Percentiles rank a stretch among this genome's conserved stretches.
Evolutionary conservation across 805 yeast species (phyloP).

Genomic region (Candida gorgasii): DNA sequence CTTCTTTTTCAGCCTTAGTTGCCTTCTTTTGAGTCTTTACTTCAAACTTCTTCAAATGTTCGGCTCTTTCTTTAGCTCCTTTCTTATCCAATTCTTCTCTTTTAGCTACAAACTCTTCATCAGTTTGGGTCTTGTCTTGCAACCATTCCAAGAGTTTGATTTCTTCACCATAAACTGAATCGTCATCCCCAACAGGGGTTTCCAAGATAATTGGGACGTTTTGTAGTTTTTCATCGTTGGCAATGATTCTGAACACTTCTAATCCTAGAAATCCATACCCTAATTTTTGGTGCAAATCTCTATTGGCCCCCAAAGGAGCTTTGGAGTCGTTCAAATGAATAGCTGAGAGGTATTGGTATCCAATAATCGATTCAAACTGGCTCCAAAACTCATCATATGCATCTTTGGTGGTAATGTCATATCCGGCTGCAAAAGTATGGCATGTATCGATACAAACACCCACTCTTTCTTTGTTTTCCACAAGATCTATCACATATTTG

Average conservation of each 20-base stretch:
- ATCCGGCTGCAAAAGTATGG: slow-evolving; percentile 96
- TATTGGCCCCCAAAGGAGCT: slow-evolving; percentile 85
- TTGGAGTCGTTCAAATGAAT: slow-evolving; percentile 94
- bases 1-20: slow-evolving; percentile 1
- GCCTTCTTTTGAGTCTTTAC: slow-evolving; percentile 42
- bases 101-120: slow-evolving; percentile 54
- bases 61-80: slow-evolving; percentile 73
- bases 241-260: slow-evolving; percentile 76
- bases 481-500: slow-evolving; percentile 66
- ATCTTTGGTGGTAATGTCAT: slow-evolving; percentile 68
- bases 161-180: slow-evolving; percentile 72
- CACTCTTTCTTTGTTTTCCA: slow-evolving; percentile 81
- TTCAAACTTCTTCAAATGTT: slow-evolving; percentile 64
- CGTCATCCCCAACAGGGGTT: slow-evolving; percentile 76
- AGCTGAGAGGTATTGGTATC: slow-evolving; percentile 72
- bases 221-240: slow-evolving; percentile 63
- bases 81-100: slow-evolving; percentile 47
- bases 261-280: slow-evolving; percentile 90
- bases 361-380: slow-evolving; percentile 71
- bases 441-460: slow-evolving; percentile 98
- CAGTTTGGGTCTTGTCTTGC: slow-evolving; percentile 54
- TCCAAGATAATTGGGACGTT: slow-evolving; percentile 82
- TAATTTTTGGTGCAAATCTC: slow-evolving; percentile 87
- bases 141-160: slow-evolving; percentile 83
- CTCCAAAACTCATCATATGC: slow-evolving; percentile 69